Conservation (phyloP, 768 basidiomycete species). For the Lactifluus hygrophoroides region DNA sequence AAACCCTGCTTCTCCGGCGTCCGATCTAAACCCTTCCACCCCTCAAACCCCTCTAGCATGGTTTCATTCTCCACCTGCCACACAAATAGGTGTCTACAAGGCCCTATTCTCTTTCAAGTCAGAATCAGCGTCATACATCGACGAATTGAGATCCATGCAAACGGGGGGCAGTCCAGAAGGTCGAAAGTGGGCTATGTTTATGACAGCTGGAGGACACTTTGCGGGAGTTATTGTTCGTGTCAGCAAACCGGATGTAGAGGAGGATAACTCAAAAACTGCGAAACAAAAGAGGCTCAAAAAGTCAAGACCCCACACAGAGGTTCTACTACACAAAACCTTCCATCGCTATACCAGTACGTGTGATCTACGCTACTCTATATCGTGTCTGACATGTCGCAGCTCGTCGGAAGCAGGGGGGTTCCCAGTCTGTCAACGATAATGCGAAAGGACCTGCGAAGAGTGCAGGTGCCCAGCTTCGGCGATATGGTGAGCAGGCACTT, state of each 20-base stretch:
- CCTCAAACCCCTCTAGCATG: constrained; percentile 71
- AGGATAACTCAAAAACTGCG: constrained; percentile 31
- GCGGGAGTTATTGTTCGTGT: constrained; percentile 84
- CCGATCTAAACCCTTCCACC: constrained; percentile 28
- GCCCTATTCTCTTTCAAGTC: constrained; percentile 52
- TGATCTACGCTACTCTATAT: background rate
- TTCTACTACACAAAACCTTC: constrained; percentile 89
- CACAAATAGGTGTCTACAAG: constrained; percentile 85
- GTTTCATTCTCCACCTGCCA: constrained; percentile 83
- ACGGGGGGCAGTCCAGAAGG: constrained; percentile 37
- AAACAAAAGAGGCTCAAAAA: constrained; percentile 40
- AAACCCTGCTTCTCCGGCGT: constrained; percentile 43
- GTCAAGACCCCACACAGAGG: constrained; percentile 69
- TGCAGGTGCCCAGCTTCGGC: constrained; percentile 86
- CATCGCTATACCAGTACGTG: constrained; percentile 94
- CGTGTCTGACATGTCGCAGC: constrained; percentile 39
- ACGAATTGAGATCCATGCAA: constrained; percentile 62
- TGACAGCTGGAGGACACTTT: constrained; percentile 97
- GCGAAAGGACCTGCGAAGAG: constrained; percentile 89
- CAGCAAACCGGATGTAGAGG: constrained; percentile 36
- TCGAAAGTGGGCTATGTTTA: constrained; percentile 87
- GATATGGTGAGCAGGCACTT: constrained; percentile 91
- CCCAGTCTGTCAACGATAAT: constrained; percentile 87
- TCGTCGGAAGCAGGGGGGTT: constrained; percentile 94
- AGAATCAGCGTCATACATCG: constrained; percentile 40